Conservation (phyloP, 1,284 basidiomycete genomes). For the Cryptococcus jaspeensis region DNA sequence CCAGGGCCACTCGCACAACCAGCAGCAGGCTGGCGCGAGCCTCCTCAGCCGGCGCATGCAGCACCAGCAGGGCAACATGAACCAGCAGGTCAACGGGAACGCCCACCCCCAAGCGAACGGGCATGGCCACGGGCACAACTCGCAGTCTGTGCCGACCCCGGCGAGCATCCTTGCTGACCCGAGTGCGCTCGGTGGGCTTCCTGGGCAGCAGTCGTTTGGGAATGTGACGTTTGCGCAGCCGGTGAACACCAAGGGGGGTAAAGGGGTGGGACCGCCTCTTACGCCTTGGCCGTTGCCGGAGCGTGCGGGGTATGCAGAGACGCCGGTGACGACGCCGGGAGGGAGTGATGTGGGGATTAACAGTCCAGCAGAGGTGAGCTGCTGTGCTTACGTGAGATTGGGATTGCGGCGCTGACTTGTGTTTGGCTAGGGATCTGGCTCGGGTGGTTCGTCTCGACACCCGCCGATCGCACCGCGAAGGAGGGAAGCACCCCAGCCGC, state of each 20-base stretch:
- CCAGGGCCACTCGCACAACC: too few species aligned
- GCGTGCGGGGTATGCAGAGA: constrained; percentile 23
- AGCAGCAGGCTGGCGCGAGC: constrained; percentile 6
- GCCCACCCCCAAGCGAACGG: neutral
- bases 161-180: constrained; percentile 9
- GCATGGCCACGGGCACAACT: neutral
- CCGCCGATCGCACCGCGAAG: constrained; percentile 20
- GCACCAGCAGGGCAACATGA: too few species aligned
- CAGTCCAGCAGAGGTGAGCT: constrained; percentile 37
- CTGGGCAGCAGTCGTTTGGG: constrained; percentile 1
- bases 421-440: constrained; percentile 1
- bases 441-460: constrained; percentile 9
- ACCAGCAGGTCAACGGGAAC: constrained; percentile 1
- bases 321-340: constrained; percentile 37
- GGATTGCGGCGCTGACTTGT: neutral
- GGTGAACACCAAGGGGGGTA: constrained; percentile 1
- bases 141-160: neutral
- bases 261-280: neutral
- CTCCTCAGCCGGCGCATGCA: constrained; percentile 18
- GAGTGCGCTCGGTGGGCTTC: neutral
- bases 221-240: constrained; percentile 7
- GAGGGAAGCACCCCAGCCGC: constrained; percentile 22
- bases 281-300: constrained; percentile 29
- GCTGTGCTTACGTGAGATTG: neutral
- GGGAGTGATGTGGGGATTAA: constrained; percentile 29